Evolutionary conservation across 768 basidiomycete species (phyloP), one percentile per base, ranked within the genome.

Genomic region (Termitomyces sp.): DNA sequence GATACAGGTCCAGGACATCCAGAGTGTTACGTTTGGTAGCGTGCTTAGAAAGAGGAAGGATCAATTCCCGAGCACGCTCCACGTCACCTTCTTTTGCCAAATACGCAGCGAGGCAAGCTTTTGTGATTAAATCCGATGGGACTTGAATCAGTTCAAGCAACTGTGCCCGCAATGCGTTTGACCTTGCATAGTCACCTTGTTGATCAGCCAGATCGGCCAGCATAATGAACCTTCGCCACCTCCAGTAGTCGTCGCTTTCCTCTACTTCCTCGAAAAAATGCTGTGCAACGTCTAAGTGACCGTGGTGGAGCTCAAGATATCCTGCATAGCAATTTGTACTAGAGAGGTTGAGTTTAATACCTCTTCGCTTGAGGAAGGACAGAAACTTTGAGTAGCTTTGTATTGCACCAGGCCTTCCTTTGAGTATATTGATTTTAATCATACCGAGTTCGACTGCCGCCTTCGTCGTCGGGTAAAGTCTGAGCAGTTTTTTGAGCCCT

Each of bases 81-180:
- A 27, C 27, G 4, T 27, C 27, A 27, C 27, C 27, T 4, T 27
- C 27, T 27, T 27, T 27, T 27, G 27, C 27, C 27, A 27, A 27
- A 4, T 52, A 22, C 9, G 8, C 34, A 15, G 50, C n/a, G 6
- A 34, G 20, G 16, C 36, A 8, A 24, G 34, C 20, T 37, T 36
- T 24, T 4, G 0, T 27, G 27, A 27, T 2, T 0, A 1, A 2
- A 6, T 20, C 9, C n/a, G 33, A 1, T 34, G 2, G 3, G 11
- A 2, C 18, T 36, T 51, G 2, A 9, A 51, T 6, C 20, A 27
- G 4, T 27, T 27, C 27, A 27, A 27, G 27, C 27, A 27, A 27
- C 27, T 27, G 27, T 27, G 27, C 16, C 18, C 34, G 12, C 36
- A 52, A 52, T 52, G 2, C 9, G 12, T 37, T 52, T 15, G 34